Base-by-base conservation (phyloP, 352 stramenopile species). In the Globisporangium nunn region DNA sequence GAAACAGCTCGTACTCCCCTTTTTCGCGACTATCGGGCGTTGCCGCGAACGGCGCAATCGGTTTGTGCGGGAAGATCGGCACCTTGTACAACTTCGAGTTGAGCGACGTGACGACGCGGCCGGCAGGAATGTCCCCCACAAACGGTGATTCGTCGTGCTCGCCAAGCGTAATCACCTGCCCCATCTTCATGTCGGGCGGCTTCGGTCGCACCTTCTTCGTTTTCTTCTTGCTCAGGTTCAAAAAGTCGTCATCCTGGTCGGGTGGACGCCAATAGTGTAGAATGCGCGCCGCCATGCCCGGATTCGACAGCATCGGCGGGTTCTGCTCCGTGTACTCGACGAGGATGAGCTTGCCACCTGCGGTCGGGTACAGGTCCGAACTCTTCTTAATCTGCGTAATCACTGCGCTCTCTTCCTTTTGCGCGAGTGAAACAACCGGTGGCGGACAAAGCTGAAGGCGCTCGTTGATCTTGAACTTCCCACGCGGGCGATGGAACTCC, bases 331-430 rank as follows among this genome's bases (percentile, higher is more conserved):
- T 91, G 70, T 93, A 93, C 59, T 93, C 83, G 39, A 93, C 72
- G 30, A 93, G 53, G 63, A 93, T 88, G 51, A 91, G 67, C 49
- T 91, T 91, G 0, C 81, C 84, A 35, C 76, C 81, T 49, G 80
- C 79, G 11, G 70, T 88, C 18, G 81, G 81, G 50, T 85, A 87
- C 53, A 93, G 62, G 40, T 93, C 84, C 0, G 81, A 91, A 37
- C 74, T 88, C 62, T 94, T 94, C 58, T 94, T 94, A 60, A 92
- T 94, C 61, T 93, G 83, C n/a, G 81, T 86, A 44, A 88, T 70
- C 59, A 87, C 83, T 12, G 79, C 76, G 45, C 73, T 85, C 52
- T 90, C 79, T 23, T 93, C 77, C 31, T 83, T 81, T 4, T 67
- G 63, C 18, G 76, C 65, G 17, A 85, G 47, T 1, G 65, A 43